Evolutionary conservation across 2,329 filamentous ascomycete genomes (phyloP), one percentile per base, ranked within the genome.

Genomic region (Penicillium rolfsii): DNA sequence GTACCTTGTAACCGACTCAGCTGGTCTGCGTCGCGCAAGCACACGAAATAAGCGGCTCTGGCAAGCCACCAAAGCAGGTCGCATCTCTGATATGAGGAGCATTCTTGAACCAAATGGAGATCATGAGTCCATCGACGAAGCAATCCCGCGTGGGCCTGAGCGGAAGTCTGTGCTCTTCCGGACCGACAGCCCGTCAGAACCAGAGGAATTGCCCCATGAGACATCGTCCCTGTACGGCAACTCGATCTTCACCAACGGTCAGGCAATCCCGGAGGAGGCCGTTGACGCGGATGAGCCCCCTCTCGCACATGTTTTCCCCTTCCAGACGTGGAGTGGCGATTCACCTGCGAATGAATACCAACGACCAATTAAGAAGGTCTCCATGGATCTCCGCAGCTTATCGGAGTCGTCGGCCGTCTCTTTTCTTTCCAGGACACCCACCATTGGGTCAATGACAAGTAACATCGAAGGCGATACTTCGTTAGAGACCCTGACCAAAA

Each of bases 261-360:
- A 71, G 7, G 28, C 55, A 11, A 43, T 52, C 8, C 45, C 56
- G 24, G 52, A 64, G 30, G 67, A 70, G 43, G 57, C 45, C 33
- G 26, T 55, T 28, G 43, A 60, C 4, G 62, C 67, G 6, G 75
- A 77, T 48, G 70, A 70, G 38, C 75, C 76, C 7, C 70, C 74
- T 19, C 79, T 98, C 4, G 85, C 89, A 55, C 94, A 98, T 72
- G 93, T 98, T 1, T 97, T 97, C 68, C 94, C 93, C 0, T 98
- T 97, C 64, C 91, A 96, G 73, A 85, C 84, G 58, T 85, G 86
- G 61, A 75, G 79, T 46, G 82, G 71, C 35, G 72, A 74, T 2
- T 79, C 81, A 22, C 74, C 79, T 5, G 75, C 76, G 53, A 73
- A 75, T 45, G 74, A 75, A 14, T 76, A 80, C 1, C 71, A 77